Evolutionary conservation across 2,329 filamentous ascomycete genomes (phyloP).

Genomic region (Arthrobotrys conoides): DNA sequence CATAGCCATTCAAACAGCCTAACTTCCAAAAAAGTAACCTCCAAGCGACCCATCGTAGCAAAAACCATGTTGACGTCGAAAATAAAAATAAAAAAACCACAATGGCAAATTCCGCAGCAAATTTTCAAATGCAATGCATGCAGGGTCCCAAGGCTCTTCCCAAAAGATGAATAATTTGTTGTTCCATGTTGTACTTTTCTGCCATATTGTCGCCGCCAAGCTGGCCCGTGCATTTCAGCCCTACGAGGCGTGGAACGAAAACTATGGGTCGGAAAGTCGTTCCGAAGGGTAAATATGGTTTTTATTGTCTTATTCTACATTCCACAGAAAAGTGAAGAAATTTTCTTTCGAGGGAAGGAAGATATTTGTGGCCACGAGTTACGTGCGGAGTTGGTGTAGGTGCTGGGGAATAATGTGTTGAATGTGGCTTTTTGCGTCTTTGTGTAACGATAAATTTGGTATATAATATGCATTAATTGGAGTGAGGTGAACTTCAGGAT

Average conservation of each 20-base stretch:
- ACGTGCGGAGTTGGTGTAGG: neutral
- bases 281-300: neutral
- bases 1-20: neutral
- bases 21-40: neutral
- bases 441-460: constrained; percentile 3
- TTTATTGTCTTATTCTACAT: neutral
- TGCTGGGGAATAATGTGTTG: neutral
- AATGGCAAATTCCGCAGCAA: constrained; percentile 22
- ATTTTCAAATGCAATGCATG: neutral
- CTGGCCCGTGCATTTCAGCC: constrained; percentile 15
- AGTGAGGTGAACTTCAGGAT: no score
- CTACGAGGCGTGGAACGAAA: neutral
- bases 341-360: neutral
- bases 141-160: neutral
- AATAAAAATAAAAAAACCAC: neutral
- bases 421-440: constrained; percentile 12
- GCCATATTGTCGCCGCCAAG: neutral
- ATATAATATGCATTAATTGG: no score
- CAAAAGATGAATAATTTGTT: neutral
- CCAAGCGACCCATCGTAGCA: neutral
- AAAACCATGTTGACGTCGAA: neutral
- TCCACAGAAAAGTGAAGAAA: neutral
- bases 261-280: neutral
- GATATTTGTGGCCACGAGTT: neutral
- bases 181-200: neutral